These are phyloP conservation scores for Coemansia asiatica DNA, from an alignment of 192 early-diverging fungal genomes.

Conservation along the genomic window DNA sequence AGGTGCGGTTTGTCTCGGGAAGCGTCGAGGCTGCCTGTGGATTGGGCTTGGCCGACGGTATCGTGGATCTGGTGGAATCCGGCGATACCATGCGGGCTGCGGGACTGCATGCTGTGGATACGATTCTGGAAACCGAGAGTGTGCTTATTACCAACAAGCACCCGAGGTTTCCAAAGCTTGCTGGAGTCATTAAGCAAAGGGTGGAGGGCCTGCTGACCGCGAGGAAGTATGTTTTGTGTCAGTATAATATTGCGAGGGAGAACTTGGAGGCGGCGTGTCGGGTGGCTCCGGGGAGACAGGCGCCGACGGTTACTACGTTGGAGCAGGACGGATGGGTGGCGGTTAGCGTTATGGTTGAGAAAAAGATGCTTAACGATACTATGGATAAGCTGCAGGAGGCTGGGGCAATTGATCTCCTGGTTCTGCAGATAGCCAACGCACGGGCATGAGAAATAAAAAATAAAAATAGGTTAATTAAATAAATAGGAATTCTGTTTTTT, in stretches of 20 bases:
- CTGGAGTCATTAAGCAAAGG: constrained; percentile 75
- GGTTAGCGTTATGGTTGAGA: constrained; percentile 87
- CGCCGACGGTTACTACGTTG: constrained; percentile 82
- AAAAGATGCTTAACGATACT: constrained; percentile 71
- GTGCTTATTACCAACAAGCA: constrained; percentile 88
- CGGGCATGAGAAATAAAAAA: too few relatives aligned
- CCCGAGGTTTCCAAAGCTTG: constrained; percentile 69
- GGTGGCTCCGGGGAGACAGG: constrained; percentile 92
- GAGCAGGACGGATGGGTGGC: constrained; percentile 89
- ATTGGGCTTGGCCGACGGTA: constrained; percentile 93
- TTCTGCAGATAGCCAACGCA: constrained; percentile 77
- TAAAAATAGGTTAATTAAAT: neutral
- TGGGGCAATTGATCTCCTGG: constrained; percentile 89
- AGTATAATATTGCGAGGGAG: constrained; percentile 81
- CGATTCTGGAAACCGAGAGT: constrained; percentile 79
- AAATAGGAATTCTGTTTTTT: neutral
- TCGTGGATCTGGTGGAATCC: constrained; percentile 81
- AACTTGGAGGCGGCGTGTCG: constrained; percentile 62
- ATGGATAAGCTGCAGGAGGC: constrained; percentile 88
- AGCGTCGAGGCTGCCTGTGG: constrained; percentile 96
- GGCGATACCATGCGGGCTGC: constrained; percentile 99
- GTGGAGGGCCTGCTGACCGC: constrained; percentile 92
- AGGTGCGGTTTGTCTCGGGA: constrained; percentile 85
- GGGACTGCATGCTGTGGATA: constrained; percentile 87
- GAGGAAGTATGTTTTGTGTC: constrained; percentile 81